Evolutionary conservation across 306 rosid genomes (phyloP).

Genomic region (Dryas octopetala): DNA sequence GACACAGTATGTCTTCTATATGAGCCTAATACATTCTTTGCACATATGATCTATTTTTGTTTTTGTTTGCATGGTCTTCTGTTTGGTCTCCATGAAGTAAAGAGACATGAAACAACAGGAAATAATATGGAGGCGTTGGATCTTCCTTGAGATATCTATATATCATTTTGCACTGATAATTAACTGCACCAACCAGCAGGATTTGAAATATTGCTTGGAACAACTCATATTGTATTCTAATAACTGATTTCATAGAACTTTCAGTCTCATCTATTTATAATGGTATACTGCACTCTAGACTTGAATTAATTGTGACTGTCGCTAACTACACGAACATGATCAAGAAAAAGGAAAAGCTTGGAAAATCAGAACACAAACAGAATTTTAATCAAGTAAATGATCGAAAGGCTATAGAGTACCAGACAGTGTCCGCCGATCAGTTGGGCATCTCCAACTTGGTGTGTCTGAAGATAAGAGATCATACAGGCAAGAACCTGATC

Average conservation of each 20-base stretch:
- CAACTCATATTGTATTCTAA: not conserved
- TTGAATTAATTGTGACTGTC: not conserved
- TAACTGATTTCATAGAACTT: no score
- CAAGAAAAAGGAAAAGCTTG: not conserved
- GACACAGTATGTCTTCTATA: not conserved
- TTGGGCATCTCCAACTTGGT: conserved; percentile 44
- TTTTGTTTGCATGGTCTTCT: not conserved
- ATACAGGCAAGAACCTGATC: conserved; percentile 59
- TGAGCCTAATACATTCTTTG: not conserved
- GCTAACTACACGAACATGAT: not conserved
- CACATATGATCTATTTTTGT: not conserved
- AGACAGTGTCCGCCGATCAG: conserved; percentile 33
- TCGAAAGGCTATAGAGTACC: conserved; percentile 36
- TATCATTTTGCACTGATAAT: not conserved
- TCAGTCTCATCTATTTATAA: not conserved
- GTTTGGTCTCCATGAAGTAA: not conserved
- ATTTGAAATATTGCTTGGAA: not conserved
- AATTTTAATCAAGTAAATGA: not conserved
- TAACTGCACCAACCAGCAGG: not conserved
- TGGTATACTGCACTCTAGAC: not conserved
- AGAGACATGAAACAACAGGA: not conserved
- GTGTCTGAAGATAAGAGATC: conserved; percentile 76
- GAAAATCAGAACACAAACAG: not conserved
- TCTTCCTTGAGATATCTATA: not conserved
- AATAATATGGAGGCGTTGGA: not conserved